Evolutionary conservation across 768 basidiomycete species (phyloP), one percentile per base, ranked within the genome.

Genomic region (Boletus rubescentipes): DNA sequence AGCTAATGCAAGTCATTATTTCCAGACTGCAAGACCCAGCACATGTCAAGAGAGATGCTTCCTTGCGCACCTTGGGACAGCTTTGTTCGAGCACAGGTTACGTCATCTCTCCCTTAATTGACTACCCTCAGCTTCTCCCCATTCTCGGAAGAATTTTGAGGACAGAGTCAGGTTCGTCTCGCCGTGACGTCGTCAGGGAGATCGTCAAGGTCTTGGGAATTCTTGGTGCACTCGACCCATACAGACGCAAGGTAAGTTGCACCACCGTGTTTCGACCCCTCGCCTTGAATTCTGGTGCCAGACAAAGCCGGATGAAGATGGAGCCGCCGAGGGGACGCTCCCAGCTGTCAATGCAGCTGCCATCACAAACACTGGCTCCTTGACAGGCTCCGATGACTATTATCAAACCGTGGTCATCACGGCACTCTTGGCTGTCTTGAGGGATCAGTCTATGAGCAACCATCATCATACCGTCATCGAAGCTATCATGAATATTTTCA

Each of bases 401-500:
- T 99, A 94, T 73, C 97, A 98, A 68, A 93, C 92, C 7, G 93
- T 95, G 7, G 95, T 95, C 35, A 91, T 99, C 67, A 89, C 84
- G 26, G 82, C 93, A 0, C 79, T 99, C 10, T 79, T 98, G 32
- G 80, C 84, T 38, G 89, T 99, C 53, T 70, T 99, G 57, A 91
- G 87, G 66, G 97, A 99, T 67, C 86, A 91, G 49, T 86, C 93
- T 1, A 78, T 97, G 55, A 89, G 81, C 63, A 85, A 78, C 51
- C 87, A 92, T 62, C 94, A 98, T 63, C 89, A 97, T 64, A 89
- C 86, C 21, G 96, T 95, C 43, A 94, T 98, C 52, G 94, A 98
- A 68, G 94, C 94, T 2, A 89, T 99, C 61, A 98, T 98, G 93
- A 89, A 93, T 42, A 98, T 99, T 56, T 99, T 98, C 81, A 94